Base-by-base conservation (phyloP, 257 asterid genomes). In the Nyctanthes arbortristis region DNA sequence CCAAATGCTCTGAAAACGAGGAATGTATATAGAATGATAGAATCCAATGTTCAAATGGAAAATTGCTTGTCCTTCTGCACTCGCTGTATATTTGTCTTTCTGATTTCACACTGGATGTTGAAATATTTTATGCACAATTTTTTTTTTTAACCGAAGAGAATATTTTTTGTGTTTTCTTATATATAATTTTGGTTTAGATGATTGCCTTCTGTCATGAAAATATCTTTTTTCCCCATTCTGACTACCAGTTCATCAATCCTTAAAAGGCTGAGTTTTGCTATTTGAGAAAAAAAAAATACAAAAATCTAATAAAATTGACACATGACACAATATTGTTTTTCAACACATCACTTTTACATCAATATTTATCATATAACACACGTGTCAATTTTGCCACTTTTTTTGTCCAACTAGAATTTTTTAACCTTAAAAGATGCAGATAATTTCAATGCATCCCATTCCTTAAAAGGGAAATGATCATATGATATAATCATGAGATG, bases 1-100 rank as follows among this genome's bases (percentile, higher is more conserved):
- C 29, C 0, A 52, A 7, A 13, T 52, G 59, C 59, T 52, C 11
- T 5, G 31, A 52, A 52, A 22, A n/a, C 59, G 2, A 20, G 59
- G 59, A 24, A 52, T 52, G 59, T 52, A 52, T 30, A 52, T 52
- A n/a, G n/a, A n/a, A n/a, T n/a, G n/a, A n/a, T n/a, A 22, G 31
- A 22, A 52, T 52, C 22, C 11, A 52, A 22, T 52, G 59, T 20
- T 22, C 4, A 52, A 13, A 2, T 39, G 16, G 14, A 39, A n/a
- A n/a, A 28, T 49, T 49, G 10, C 20, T n/a, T n/a, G 22, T 49
- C 1, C 2, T 11, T 18, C 57, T 49, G 57, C 57, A 49, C 18
- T 47, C n/a, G 25, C 29, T 49, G 57, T 49, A 49, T 49, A 49
- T 49, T 18, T 18, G 4, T 20, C 27, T 20, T 13, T 0, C 8